Evolutionary conservation across 2,329 filamentous ascomycete genomes (phyloP).

Genomic region (Emergomyces africanus): DNA sequence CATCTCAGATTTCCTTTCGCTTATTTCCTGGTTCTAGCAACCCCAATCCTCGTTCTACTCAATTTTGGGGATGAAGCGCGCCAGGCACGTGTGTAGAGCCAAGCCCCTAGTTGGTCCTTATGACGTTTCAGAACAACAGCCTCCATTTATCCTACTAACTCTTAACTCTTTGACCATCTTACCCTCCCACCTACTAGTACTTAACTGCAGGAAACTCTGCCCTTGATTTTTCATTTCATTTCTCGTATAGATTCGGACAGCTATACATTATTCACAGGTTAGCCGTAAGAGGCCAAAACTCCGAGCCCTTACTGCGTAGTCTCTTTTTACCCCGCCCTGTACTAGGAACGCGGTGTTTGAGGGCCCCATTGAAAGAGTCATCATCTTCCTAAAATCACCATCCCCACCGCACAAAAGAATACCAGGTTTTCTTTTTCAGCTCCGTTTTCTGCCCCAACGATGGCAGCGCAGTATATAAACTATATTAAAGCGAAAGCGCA

Average conservation of each 20-base stretch:
- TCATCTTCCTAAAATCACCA: background rate
- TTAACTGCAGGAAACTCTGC: background rate
- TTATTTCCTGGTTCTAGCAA: too few species aligned
- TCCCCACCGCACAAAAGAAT: background rate
- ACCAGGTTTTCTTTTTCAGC: background rate
- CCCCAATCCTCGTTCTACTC: too few species aligned
- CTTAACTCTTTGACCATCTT: too few species aligned
- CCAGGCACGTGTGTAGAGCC: background rate
- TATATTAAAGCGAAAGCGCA: slow-evolving; percentile 28
- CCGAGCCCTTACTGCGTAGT: too few species aligned
- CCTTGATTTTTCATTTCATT: background rate
- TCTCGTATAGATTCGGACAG: too few species aligned
- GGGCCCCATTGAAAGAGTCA: background rate
- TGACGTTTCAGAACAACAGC: background rate
- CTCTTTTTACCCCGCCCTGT: background rate
- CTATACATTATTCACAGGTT: background rate
- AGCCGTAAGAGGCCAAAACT: background rate
- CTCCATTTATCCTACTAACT: background rate
- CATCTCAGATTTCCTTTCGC: too few species aligned
- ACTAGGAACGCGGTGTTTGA: too few species aligned
- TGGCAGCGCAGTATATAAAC: slow-evolving; percentile 31
- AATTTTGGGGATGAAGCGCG: background rate
- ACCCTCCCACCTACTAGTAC: too few species aligned
- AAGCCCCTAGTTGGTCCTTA: background rate
- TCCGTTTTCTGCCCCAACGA: background rate